Percentiles rank a stretch among this genome's conserved stretches.
Conservation (phyloP, 23 red algal species). For the Gracilaria gracilis region DNA sequence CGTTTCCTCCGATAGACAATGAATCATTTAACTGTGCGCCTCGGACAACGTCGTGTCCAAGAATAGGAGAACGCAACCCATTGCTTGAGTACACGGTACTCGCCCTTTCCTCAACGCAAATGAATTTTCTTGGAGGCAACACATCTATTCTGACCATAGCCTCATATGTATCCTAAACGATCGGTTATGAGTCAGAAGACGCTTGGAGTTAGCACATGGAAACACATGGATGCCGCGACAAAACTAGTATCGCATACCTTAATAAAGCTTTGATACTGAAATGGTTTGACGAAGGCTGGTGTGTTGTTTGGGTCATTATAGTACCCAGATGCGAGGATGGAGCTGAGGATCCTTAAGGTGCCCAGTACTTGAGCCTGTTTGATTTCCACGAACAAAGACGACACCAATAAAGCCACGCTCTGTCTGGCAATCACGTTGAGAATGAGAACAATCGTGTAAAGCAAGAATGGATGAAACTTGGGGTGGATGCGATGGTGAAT, state of each 20-base stretch:
- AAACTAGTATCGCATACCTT: constrained; percentile 43
- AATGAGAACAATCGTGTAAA: constrained; percentile 60
- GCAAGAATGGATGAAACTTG: constrained; percentile 51
- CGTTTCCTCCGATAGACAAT: constrained; percentile 56
- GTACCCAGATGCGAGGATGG: constrained; percentile 89
- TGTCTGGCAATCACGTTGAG: constrained; percentile 80
- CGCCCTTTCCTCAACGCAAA: constrained; percentile 31
- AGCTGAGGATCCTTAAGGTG: constrained; percentile 66
- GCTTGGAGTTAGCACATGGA: not conserved
- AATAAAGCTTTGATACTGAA: constrained; percentile 83
- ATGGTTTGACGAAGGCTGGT: constrained; percentile 69
- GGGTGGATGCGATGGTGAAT: no score
- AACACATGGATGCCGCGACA: no score
- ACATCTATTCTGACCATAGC: constrained; percentile 81
- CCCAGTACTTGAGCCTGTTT: constrained; percentile 85
- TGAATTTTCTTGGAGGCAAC: constrained; percentile 53
- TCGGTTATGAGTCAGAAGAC: not conserved
- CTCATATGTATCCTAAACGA: constrained; percentile 70
- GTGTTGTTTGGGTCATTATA: constrained; percentile 80
- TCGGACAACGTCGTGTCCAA: constrained; percentile 33
- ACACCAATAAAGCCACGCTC: constrained; percentile 83
- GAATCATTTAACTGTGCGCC: constrained; percentile 61
- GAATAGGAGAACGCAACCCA: constrained; percentile 63
- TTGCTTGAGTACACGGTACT: constrained; percentile 72
- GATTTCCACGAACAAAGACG: constrained; percentile 85